These are phyloP conservation scores for Aphanomyces stellatus DNA, from an alignment of 352 stramenopile genomes.

Conservation along the genomic window DNA sequence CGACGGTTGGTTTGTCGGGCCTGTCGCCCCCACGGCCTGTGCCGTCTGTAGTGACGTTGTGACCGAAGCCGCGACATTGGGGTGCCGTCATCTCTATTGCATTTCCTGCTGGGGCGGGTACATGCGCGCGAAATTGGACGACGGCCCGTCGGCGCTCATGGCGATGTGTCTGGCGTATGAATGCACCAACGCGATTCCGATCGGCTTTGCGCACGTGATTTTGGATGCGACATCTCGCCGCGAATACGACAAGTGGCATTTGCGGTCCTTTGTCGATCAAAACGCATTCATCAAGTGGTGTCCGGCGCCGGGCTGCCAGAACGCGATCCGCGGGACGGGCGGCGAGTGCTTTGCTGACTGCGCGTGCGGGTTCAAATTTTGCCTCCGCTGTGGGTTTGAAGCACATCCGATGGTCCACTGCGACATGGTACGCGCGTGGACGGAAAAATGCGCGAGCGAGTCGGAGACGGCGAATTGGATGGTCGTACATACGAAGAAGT, in stretches of 20 bases:
- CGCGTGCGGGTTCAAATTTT: slow-evolving; percentile 16
- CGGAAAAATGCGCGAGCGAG: slow-evolving; percentile 84
- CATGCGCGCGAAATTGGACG: slow-evolving; percentile 26
- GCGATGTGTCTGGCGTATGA: slow-evolving; percentile 66
- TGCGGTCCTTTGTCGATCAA: slow-evolving; percentile 22
- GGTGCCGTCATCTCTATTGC: slow-evolving; percentile 84
- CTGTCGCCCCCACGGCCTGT: slow-evolving; percentile 28
- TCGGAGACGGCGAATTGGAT: slow-evolving; percentile 60
- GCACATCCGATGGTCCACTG: slow-evolving; percentile 75
- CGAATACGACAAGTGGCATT: slow-evolving; percentile 4
- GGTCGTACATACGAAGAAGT: slow-evolving; percentile 42
- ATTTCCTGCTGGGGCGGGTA: slow-evolving; percentile 68
- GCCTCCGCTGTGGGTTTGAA: slow-evolving; percentile 71
- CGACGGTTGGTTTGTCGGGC: background rate
- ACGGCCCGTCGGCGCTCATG: slow-evolving; percentile 64
- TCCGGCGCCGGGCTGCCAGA: slow-evolving; percentile 3
- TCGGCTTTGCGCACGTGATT: slow-evolving; percentile 36
- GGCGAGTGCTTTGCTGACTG: slow-evolving; percentile 16
- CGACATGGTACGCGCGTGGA: slow-evolving; percentile 57
- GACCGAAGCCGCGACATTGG: slow-evolving; percentile 48
- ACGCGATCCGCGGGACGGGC: slow-evolving; percentile 9
- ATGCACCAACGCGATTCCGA: slow-evolving; percentile 68
- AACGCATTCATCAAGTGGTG: slow-evolving; percentile 20
- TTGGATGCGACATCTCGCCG: slow-evolving; percentile 15
- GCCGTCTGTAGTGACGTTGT: slow-evolving; percentile 37